A percentile compares a stretch with the other conserved stretches of the same genome.
Conservation (phyloP, 1,284 basidiomycete species). For the Termitomyces sp. region DNA sequence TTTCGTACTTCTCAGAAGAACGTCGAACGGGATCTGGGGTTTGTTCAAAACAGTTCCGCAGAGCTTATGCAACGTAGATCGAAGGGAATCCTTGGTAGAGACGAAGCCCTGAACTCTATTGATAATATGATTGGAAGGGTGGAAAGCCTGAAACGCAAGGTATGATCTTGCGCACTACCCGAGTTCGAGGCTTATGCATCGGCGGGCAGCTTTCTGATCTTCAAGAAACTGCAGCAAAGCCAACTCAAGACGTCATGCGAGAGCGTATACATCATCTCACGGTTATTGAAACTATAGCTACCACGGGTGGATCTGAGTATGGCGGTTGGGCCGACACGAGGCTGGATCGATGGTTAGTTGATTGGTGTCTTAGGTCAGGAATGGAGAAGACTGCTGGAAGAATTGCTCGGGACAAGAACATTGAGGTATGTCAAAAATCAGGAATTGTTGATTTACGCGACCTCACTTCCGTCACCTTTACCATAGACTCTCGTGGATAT, state of each 20-base stretch:
- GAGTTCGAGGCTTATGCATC: conserved; percentile 4
- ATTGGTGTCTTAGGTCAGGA: conserved; percentile 81
- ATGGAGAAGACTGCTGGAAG: conserved; percentile 64
- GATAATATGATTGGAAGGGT: conserved; percentile 75
- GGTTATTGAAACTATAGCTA: conserved; percentile 50
- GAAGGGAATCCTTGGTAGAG: conserved; percentile 32
- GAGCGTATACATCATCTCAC: conserved; percentile 70
- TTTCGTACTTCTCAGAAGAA: conserved; percentile 77
- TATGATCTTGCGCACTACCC: conserved; percentile 26
- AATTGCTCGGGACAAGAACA: conserved; percentile 64
- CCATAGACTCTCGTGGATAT: conserved; percentile 80
- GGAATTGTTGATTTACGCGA: background rate
- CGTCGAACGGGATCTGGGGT: conserved; percentile 72
- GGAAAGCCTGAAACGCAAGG: conserved; percentile 79
- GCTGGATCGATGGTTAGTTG: conserved; percentile 87
- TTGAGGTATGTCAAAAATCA: conserved; percentile 52
- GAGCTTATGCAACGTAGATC: conserved; percentile 48
- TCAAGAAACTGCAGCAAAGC: conserved; percentile 58
- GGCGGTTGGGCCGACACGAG: conserved; percentile 74
- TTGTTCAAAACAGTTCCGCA: conserved; percentile 49
- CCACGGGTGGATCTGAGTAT: conserved; percentile 52
- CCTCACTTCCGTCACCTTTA: conserved; percentile 13
- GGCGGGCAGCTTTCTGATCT: conserved; percentile 59
- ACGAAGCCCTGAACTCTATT: conserved; percentile 57
- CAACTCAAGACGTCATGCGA: conserved; percentile 66